Evolutionary conservation across 2,329 filamentous ascomycete genomes (phyloP).

Genomic region (Teratosphaeria viscida): DNA sequence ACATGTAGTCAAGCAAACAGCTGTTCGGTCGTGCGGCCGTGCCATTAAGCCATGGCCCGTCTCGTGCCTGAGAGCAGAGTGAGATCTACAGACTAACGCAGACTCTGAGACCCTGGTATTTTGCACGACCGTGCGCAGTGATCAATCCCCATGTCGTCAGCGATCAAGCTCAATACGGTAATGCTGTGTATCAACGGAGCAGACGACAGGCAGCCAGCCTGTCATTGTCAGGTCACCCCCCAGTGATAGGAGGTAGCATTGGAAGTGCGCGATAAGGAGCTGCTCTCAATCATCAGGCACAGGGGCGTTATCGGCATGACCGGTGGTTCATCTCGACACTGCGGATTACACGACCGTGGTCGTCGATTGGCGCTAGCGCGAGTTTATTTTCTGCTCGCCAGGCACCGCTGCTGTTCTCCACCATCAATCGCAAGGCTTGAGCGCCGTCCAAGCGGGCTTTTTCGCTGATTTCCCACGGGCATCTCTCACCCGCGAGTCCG

Average conservation of each 20-base stretch:
- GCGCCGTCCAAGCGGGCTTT: neutral
- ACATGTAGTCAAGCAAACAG: too few relatives aligned
- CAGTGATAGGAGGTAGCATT: neutral
- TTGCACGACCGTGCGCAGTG: neutral
- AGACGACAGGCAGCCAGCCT: neutral
- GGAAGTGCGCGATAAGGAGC: neutral
- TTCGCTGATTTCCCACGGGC: neutral
- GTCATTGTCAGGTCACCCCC: too few relatives aligned
- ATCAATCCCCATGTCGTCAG: neutral
- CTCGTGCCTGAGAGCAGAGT: neutral
- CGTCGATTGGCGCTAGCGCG: neutral
- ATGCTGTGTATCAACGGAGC: too few relatives aligned
- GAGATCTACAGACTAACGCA: neutral
- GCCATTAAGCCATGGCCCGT: neutral
- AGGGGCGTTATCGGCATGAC: neutral
- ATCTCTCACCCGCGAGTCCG: neutral
- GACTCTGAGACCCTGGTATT: neutral
- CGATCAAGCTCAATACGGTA: neutral
- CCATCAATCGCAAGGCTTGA: neutral
- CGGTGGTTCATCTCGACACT: neutral
- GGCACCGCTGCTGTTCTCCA: neutral
- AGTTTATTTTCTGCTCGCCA: neutral
- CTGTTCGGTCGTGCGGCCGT: too few relatives aligned
- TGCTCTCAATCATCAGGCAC: neutral
- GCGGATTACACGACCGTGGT: neutral